phyloP scores from a whole-genome alignment of 2,329 filamentous ascomycete genomes.

The Leptographium wingfieldii region DNA sequence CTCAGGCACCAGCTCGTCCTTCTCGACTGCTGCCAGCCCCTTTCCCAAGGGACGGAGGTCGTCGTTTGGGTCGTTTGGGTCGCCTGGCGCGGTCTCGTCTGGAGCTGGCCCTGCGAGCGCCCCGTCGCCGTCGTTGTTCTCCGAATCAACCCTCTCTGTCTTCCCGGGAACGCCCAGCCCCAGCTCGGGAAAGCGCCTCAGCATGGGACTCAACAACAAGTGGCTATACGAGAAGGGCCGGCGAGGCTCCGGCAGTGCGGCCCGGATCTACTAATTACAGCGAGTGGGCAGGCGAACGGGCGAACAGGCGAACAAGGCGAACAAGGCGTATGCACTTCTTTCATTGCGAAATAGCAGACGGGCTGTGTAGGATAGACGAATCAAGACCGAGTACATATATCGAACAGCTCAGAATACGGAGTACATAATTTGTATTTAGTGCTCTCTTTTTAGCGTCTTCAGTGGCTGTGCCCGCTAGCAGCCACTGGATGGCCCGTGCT shows the following conservation, averaged over 20 bases:
- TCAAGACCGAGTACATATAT: no score
- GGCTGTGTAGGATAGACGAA: background rate
- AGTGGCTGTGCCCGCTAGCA: background rate
- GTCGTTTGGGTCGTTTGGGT: constrained; percentile 48
- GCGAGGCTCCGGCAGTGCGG: constrained; percentile 32
- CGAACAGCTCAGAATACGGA: no score
- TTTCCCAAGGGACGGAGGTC: constrained; percentile 31
- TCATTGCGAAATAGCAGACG: background rate
- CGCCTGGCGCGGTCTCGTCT: constrained; percentile 20
- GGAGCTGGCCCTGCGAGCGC: constrained; percentile 18
- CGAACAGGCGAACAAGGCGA: background rate
- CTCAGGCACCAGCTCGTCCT: background rate
- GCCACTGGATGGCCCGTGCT: background rate
- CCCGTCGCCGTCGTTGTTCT: constrained; percentile 22
- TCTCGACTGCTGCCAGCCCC: constrained; percentile 17
- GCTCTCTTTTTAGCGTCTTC: background rate
- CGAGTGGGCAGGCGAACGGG: background rate
- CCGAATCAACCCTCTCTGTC: constrained; percentile 30
- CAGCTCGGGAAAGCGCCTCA: constrained; percentile 51
- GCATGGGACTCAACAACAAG: constrained; percentile 74
- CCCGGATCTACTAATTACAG: constrained; percentile 4
- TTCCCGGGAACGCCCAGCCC: constrained; percentile 39
- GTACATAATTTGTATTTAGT: no score
- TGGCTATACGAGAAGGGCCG: constrained; percentile 85
- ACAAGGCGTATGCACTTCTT: background rate